Percentiles rank a stretch among this genome's conserved stretches.
These are phyloP conservation scores for Tinospora cordifolia DNA, from an alignment of 164 flowering plant genomes.

Conservation along the genomic window DNA sequence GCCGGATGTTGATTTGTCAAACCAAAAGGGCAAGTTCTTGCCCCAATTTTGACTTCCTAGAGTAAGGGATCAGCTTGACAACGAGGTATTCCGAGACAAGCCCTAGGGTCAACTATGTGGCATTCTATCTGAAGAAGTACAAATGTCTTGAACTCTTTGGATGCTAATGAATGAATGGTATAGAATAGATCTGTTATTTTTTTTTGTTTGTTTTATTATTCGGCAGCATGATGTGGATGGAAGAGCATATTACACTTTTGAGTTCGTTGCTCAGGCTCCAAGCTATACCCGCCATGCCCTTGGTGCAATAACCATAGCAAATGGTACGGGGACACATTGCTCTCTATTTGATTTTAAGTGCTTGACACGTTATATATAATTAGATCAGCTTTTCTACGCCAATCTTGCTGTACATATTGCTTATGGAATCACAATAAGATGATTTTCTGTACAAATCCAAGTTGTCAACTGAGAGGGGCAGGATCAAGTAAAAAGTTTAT, in stretches of 20 bases:
- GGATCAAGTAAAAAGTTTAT: no score
- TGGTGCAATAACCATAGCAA: conserved; percentile 55
- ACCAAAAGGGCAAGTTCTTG: no score
- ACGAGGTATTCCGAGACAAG: background rate
- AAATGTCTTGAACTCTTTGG: no score
- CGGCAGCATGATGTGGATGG: conserved; percentile 81
- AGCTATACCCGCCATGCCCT: conserved; percentile 94
- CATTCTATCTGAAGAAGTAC: background rate
- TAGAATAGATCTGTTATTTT: background rate
- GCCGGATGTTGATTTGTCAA: no score
- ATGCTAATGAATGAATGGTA: background rate
- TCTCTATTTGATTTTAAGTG: background rate
- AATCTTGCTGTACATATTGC: background rate
- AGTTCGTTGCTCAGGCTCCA: conserved; percentile 82
- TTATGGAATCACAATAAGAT: background rate
- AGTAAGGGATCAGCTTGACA: background rate
- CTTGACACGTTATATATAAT: background rate
- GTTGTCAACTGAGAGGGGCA: no score
- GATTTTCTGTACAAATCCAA: no score
- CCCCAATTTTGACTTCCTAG: background rate
- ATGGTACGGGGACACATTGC: conserved; percentile 43
- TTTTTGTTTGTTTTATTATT: conserved; percentile 1
- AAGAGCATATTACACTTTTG: conserved; percentile 77
- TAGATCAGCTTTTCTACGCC: background rate
- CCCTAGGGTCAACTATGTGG: no score